phyloP scores from a whole-genome alignment of 352 stramenopile species.

The Phytophthora sojae region DNA sequence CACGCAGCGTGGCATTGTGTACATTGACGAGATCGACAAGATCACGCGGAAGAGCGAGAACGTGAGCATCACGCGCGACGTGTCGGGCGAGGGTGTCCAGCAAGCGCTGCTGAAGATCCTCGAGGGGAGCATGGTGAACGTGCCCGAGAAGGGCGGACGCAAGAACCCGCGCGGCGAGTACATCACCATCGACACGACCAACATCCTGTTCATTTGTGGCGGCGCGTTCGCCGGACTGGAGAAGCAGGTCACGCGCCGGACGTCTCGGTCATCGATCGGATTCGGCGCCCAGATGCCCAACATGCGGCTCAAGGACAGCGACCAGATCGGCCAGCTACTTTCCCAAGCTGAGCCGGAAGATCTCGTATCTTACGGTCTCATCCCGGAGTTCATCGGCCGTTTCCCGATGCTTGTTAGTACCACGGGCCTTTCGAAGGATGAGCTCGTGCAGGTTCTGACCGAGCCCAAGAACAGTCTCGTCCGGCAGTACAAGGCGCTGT shows the following conservation, averaged over 20 bases:
- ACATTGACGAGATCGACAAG: slow-evolving; percentile 99
- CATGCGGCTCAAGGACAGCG: slow-evolving; percentile 68
- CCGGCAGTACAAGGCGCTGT: slow-evolving; percentile 97
- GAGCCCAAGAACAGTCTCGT: slow-evolving; percentile 98
- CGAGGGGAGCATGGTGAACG: slow-evolving; percentile 97
- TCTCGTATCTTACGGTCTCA: slow-evolving; percentile 97
- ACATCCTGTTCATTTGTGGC: slow-evolving; percentile 99
- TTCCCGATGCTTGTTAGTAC: slow-evolving; percentile 98
- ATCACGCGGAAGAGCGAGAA: slow-evolving; percentile 92
- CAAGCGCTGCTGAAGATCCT: slow-evolving; percentile 99
- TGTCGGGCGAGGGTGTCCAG: slow-evolving; percentile 98
- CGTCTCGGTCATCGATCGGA: slow-evolving; percentile 95
- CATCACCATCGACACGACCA: slow-evolving; percentile 98
- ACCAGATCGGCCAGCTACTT: slow-evolving; percentile 93
- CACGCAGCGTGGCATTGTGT: slow-evolving; percentile 97
- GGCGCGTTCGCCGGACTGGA: slow-evolving; percentile 97
- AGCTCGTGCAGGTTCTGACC: slow-evolving; percentile 96
- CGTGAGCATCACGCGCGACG: slow-evolving; percentile 96
- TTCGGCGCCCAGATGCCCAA: slow-evolving; percentile 96
- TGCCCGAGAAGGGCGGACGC: slow-evolving; percentile 96
- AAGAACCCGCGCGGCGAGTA: slow-evolving; percentile 98
- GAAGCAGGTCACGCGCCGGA: slow-evolving; percentile 94
- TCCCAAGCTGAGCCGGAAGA: slow-evolving; percentile 95
- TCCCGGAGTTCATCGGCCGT: slow-evolving; percentile 98
- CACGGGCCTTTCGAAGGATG: slow-evolving; percentile 89